Evolutionary conservation across 2,329 filamentous ascomycete species (phyloP), one percentile per base, ranked within the genome.

Genomic region (Ophiostoma australiae): DNA sequence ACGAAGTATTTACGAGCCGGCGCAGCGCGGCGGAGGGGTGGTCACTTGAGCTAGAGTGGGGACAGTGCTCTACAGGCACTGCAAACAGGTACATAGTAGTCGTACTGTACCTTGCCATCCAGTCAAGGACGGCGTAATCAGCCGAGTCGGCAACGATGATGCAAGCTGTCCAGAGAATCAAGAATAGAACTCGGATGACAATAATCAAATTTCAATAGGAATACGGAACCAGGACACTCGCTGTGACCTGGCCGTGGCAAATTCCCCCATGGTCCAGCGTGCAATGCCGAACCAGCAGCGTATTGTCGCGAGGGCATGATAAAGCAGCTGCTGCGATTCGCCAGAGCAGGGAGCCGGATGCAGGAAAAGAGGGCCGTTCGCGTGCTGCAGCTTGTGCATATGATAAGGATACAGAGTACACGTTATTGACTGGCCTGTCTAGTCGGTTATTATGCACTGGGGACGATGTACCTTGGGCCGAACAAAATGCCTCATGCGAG

Each of bases 261-360:
- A 69, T 23, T n/a, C 44, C 37, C 27, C 37, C 37, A 52, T 1
- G 31, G 17, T 65, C 35, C 20, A 68, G 61, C 63, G 39, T 27
- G 10, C n/a, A 58, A 15, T 58, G n/a, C 52, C 68, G 31, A 69
- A 48, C 37, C 35, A 55, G 20, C 65, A 69, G 37, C 70, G 67
- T 72, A 70, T 69, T 55, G 70, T 48, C 55, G 69, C n/a, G 52
- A 23, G 17, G 11, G 70, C 55, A 69, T 72, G 69, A 68, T 71
- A 72, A 73, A 72, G 63, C 70, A 68, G 69, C 61, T 1, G 37
- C 71, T 70, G 33, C 70, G 20, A 74, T 74, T 73, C 73, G 71
- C 61, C 61, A 27, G 48, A 20, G 39, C 20, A 35, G 23, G 7
- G 4, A 31, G 15, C 52, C n/a, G 23, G 52, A 58, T 58, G 52